Conservation (phyloP, 1,284 basidiomycete genomes). For the Rhodofomes roseus region DNA sequence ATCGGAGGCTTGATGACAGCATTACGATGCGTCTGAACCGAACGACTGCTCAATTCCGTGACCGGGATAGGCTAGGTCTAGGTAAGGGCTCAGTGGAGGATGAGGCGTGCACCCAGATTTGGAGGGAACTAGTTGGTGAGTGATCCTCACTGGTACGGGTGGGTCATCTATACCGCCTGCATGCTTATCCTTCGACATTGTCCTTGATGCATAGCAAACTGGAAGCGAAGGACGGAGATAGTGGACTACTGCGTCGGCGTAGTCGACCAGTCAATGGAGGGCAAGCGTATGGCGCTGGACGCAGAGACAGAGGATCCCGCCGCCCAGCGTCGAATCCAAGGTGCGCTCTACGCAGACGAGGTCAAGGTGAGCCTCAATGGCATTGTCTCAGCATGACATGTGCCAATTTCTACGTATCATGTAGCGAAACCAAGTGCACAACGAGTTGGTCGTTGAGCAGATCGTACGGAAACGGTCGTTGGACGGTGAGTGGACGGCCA, state of each 20-base stretch:
- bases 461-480: constrained; percentile 77
- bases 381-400: neutral
- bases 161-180: neutral
- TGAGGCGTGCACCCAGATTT: constrained; percentile 75
- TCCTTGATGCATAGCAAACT: constrained; percentile 68
- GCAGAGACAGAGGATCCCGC: constrained; percentile 40
- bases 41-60: constrained; percentile 75
- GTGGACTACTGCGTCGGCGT: constrained; percentile 77
- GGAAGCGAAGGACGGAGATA: constrained; percentile 77
- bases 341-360: constrained; percentile 64
- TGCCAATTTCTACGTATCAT: neutral
- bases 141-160: too few species aligned
- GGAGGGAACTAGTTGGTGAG: constrained; percentile 81
- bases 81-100: constrained; percentile 54
- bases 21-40: constrained; percentile 84
- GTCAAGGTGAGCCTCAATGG: constrained; percentile 57
- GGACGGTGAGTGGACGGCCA: constrained; percentile 53
- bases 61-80: constrained; percentile 51
- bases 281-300: constrained; percentile 50
- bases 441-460: constrained; percentile 75
- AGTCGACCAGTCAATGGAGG: constrained; percentile 61
- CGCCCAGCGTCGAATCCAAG: constrained; percentile 46
- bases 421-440: constrained; percentile 76
- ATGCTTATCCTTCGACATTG: neutral
- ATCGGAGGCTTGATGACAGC: constrained; percentile 80